These are phyloP conservation scores for Leptodermis oblonga DNA, from an alignment of 257 asterid species.

Conservation along the genomic window DNA sequence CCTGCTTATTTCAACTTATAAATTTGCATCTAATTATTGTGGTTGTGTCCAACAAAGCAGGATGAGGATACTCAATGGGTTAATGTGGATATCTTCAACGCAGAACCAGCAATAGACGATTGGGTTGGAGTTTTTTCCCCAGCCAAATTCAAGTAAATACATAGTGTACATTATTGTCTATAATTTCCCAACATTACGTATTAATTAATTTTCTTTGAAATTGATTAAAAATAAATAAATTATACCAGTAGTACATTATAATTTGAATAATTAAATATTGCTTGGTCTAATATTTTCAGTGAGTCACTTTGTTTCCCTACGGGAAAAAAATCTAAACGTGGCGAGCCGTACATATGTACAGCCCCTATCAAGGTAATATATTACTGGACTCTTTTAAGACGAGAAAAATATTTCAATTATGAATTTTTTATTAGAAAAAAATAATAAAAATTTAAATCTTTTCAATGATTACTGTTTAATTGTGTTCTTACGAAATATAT, in stretches of 20 bases:
- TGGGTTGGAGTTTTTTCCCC: constrained; percentile 10
- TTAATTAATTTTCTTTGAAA: neutral
- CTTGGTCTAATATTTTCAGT: constrained; percentile 20
- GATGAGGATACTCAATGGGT: constrained; percentile 5
- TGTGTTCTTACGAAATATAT: neutral
- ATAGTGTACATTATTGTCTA: neutral
- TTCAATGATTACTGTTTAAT: no score
- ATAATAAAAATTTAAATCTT: no score
- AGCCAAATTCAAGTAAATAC: constrained; percentile 1
- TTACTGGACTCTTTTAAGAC: no score
- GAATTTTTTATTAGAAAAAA: no score
- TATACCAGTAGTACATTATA: no score
- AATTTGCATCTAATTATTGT: no score
- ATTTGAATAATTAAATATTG: neutral
- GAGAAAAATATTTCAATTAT: no score
- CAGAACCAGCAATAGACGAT: constrained; percentile 1
- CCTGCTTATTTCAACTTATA: no score
- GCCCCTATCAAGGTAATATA: constrained; percentile 57
- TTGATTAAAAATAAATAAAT: neutral
- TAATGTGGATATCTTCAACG: neutral
- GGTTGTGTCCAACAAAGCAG: no score
- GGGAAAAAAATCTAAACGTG: constrained; percentile 6
- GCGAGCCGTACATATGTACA: constrained; percentile 43
- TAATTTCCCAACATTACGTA: no score
- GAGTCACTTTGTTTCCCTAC: constrained; percentile 36